Conservation (phyloP, 345 rosid species). For the Dipteronia sinensis region DNA sequence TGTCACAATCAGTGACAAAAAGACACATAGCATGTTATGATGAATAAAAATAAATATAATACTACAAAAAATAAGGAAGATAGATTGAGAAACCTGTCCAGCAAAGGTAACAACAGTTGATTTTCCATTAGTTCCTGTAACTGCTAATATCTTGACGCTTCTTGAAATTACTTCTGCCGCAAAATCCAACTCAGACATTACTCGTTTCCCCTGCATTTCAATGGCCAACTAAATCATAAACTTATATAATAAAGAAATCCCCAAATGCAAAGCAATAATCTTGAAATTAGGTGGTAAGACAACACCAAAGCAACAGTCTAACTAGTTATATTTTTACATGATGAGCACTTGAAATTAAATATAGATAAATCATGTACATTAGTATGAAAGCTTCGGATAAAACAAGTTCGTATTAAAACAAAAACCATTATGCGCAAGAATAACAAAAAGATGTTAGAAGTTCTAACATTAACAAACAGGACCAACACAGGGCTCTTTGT, state of each 20-base stretch:
- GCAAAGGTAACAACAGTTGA: conserved; percentile 41
- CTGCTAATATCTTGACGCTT: conserved; percentile 34
- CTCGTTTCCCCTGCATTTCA: conserved; percentile 29
- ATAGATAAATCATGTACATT: background rate
- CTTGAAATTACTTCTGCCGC: conserved; percentile 33
- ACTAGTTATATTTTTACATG: background rate
- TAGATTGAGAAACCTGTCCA: conserved; percentile 35
- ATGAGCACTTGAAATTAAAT: background rate
- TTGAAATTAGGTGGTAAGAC: background rate
- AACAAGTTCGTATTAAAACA: background rate
- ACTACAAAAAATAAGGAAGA: background rate
- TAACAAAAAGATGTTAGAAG: background rate
- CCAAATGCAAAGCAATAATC: background rate
- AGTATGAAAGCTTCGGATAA: no score
- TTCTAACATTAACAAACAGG: background rate
- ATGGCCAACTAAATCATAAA: background rate
- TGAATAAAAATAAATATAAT: background rate
- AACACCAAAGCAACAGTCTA: conserved; percentile 1
- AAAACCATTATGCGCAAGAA: background rate
- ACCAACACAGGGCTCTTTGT: background rate
- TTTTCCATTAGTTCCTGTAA: conserved; percentile 44
- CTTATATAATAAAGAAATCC: background rate
- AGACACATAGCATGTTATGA: background rate
- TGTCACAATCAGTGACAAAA: background rate
- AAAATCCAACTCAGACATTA: conserved; percentile 36